Evolutionary conservation across 2,329 filamentous ascomycete species (phyloP), one percentile per base, ranked within the genome.

Genomic region (Talaromyces sp.): DNA sequence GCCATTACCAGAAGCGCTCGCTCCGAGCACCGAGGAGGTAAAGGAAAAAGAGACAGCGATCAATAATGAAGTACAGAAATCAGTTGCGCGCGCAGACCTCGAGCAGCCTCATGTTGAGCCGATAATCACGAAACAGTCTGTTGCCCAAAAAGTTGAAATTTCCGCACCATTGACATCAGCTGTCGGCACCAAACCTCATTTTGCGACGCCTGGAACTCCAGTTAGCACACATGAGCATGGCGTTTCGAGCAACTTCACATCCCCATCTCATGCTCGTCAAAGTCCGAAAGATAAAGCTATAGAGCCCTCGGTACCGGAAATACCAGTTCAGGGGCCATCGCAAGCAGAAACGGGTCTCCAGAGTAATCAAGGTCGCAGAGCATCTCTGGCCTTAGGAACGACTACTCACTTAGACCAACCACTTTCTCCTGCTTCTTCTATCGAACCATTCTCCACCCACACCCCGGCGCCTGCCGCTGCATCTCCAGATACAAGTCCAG

Each of bases 401-500:
- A 67, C 70, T 22, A 10, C 49, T 16, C 67, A 72, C 22, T 52
- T 69, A 45, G 78, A 80, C 60, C 76, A 79, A 56, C 78, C 78
- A 22, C 74, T 79, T 41, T 81, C 79, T 10, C 85, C 86, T 27
- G 85, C 82, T 9, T 94, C 91, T 6, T 93, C 90, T 0, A 80
- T 86, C 63, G 87, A 83, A 37, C 85, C 88, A 1, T 88, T 89
- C 70, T 93, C 90, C 50, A 88, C 88, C 63, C 87, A 89, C 24
- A 95, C 91, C 0, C 90, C 91, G 1, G 85, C 84, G 41, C 83
- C 88, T 45, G 85, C 88, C 66, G 86, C 89, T 68, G 85, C 83
- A 7, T 93, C 90, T 1, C 87, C 90, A 0, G 88, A 90, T 69
- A 93, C 90, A 1, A 93, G 90, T 70, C 88, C 90, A 1, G 90